Conservation (phyloP, 371 early-diverging fungal species). For the Lichtheimia hyalospora region DNA sequence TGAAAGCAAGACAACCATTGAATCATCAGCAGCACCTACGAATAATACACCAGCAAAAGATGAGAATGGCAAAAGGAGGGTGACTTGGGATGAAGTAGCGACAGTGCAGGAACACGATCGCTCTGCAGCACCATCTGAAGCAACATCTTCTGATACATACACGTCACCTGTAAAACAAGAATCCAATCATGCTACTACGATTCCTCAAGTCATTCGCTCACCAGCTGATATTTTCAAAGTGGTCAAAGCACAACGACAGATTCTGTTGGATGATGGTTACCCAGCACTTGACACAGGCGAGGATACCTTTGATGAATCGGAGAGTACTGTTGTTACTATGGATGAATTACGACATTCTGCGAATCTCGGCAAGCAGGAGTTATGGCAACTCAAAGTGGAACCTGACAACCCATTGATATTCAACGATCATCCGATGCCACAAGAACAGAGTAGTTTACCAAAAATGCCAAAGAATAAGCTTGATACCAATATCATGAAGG, state of each 20-base stretch:
- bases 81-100: constrained; percentile 32
- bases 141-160: constrained; percentile 20
- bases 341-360: constrained; percentile 26
- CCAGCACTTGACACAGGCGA: constrained; percentile 26
- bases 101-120: constrained; percentile 40
- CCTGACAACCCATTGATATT: constrained; percentile 7
- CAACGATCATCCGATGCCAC: neutral
- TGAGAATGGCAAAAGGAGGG: constrained; percentile 10
- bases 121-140: constrained; percentile 25
- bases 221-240: constrained; percentile 35
- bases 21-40: too few relatives aligned
- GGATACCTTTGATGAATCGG: neutral
- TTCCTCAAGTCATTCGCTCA: constrained; percentile 15
- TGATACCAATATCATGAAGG: constrained; percentile 55
- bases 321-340: constrained; percentile 19
- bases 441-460: neutral
- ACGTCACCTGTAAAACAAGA: constrained; percentile 30
- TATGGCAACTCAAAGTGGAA: constrained; percentile 24
- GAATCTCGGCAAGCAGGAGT: constrained; percentile 14
- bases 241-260: constrained; percentile 16
- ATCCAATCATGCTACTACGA: neutral
- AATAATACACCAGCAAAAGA: neutral
- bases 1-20: neutral
- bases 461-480: constrained; percentile 18
- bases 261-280: constrained; percentile 24